Base-by-base conservation (phyloP, 257 asterid genomes). In the Verbascum thapsus region DNA sequence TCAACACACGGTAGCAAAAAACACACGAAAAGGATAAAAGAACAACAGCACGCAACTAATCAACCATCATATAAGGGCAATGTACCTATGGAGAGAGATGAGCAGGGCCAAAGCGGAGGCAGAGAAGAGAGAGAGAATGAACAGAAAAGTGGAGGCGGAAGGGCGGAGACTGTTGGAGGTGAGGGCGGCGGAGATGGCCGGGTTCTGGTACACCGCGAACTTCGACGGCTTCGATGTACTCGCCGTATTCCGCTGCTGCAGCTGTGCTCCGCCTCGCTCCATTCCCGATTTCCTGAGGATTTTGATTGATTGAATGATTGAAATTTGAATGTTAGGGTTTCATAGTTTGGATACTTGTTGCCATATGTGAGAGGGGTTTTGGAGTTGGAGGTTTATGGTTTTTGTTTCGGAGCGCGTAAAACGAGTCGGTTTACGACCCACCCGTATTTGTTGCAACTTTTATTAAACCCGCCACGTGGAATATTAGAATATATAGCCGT, bases 121-220 rank as follows among this genome's bases (percentile, higher is more conserved):
- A 7, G 82, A 70, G 42, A 69, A 73, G 68, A 83, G 48, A 8
- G 85, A 76, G 19, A 88, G 53, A 51, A 85, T 75, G 76, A 72
- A 80, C 35, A 83, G 38, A 78, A 88, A 65, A 35, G 86, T 76
- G 57, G 81, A 69, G 55, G 74, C 76, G 58, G 80, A 61, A 40
- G 92, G 94, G 49, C 92, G 98, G 67, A 80, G 82, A 66, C 96
- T 86, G 77, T 61, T 80, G 72, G 95, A 75, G 49, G 94, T 86
- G 59, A 88, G 83, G 44, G 95, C 96, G 53, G 96, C 91, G 57
- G 96, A 88, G 64, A 91, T 78, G 19, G 92, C 86, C 9, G 95
- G 83, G 65, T 91, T 83, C 79, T 80, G 90, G 67, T 91, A 91
- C 76, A 81, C 98, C 35, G 85, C 47, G 74, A 91, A 91, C 84